Base-by-base conservation (phyloP, 2,329 filamentous ascomycete genomes). In the Coleophoma cylindrospora region DNA sequence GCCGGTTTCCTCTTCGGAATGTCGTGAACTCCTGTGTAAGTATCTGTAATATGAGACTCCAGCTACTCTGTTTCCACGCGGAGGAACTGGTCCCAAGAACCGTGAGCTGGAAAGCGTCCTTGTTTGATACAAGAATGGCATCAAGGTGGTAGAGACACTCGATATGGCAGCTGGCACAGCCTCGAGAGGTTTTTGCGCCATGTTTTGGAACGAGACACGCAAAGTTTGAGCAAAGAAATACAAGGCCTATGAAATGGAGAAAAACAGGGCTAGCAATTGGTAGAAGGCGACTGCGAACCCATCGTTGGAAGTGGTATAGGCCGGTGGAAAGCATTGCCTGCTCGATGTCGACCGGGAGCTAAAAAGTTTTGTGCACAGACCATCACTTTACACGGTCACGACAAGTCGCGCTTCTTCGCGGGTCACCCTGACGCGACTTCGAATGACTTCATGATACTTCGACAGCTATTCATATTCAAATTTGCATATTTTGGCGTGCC, bases 81-180 rank as follows among this genome's bases (percentile, higher is more conserved):
- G 68, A 32, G 33, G 8, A 40, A 33, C 13, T 19, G 5, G 27
- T 43, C 21, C 34, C 10, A 37, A 40, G 46, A 48, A 37, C 41
- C 34, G 19, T 52, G 34, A 4, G 15, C 49, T 47, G n/a, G 54
- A 48, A 33, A 86, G 75, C 0, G 86, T 89, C 52, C 77, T 72
- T 5, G 87, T 90, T 56, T 87, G 84, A 62, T 89, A 90, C 7
- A 91, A 74, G 50, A 90, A 90, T 0, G 85, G 83, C 7, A 79
- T 76, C 72, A 80, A 80, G 19, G 51, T 62, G 55, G 58, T 57
- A 19, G 57, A 50, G n/a, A 58, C 45, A 17, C 41, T 34, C 33
- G 50, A 50, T 32, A 47, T 37, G 33, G 48, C 34, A 7, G 45
- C 44, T 37, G 46, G 51, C 10, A 52, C 45, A 40, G 49, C 46